These are phyloP conservation scores for Inonotus obliquus DNA, from an alignment of 1,284 basidiomycete species.

Conservation along the genomic window DNA sequence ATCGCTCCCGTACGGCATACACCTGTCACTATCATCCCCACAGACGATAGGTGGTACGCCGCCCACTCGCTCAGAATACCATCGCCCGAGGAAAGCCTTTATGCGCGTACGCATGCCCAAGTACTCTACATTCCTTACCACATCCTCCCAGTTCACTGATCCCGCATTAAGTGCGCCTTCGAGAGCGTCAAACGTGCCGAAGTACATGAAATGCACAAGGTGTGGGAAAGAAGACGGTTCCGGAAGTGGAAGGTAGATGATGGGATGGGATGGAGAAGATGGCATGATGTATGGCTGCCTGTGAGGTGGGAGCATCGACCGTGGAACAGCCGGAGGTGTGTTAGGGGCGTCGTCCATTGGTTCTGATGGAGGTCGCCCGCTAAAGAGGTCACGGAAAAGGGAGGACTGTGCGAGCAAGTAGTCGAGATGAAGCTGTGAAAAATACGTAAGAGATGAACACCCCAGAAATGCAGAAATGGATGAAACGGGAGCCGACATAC, in stretches of 20 bases:
- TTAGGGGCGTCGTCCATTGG: constrained; percentile 34
- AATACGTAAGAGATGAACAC: constrained; percentile 8
- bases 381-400: constrained; percentile 62
- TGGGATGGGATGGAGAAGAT: constrained; percentile 55
- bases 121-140: constrained; percentile 79
- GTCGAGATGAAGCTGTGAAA: constrained; percentile 60
- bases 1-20: constrained; percentile 16
- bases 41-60: constrained; percentile 23
- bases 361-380: constrained; percentile 56
- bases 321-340: constrained; percentile 25
- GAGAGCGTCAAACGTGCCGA: constrained; percentile 56
- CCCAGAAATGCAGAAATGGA: neutral
- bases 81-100: constrained; percentile 61
- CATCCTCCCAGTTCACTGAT: constrained; percentile 68
- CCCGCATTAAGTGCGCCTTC: constrained; percentile 54
- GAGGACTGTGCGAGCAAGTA: constrained; percentile 70
- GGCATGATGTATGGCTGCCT: constrained; percentile 63
- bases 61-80: constrained; percentile 55
- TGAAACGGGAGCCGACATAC: constrained; percentile 35
- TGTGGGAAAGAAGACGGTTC: constrained; percentile 68
- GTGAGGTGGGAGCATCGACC: constrained; percentile 27
- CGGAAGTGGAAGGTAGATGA: constrained; percentile 70
- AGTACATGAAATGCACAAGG: constrained; percentile 77
- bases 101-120: constrained; percentile 65
- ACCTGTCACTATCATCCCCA: constrained; percentile 17